A percentile compares a stretch with the other conserved stretches of the same genome.
Evolutionary conservation across 768 basidiomycete species (phyloP).

Genomic region (Coprinopsis strossmayeri): DNA sequence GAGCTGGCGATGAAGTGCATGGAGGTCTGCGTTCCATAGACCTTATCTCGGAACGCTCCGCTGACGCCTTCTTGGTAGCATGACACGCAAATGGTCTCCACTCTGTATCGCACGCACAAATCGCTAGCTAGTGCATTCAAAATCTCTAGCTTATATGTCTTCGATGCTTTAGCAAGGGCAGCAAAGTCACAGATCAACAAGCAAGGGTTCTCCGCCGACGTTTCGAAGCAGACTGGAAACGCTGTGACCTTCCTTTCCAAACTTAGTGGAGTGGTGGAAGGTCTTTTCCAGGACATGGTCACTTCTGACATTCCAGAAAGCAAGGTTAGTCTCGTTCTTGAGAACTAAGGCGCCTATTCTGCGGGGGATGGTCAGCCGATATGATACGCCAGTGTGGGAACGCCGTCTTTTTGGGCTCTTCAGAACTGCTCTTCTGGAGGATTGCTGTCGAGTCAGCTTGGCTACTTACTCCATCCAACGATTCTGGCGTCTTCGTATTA

Average conservation of each 20-base stretch:
- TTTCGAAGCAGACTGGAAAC: conserved; percentile 55
- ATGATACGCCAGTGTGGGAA: too few species aligned
- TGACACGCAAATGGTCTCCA: conserved; percentile 83
- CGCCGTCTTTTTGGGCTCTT: too few species aligned
- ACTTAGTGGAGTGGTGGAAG: conserved; percentile 85
- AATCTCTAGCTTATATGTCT: conserved; percentile 84
- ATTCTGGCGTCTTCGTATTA: conserved; percentile 15
- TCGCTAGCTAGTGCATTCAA: conserved; percentile 62
- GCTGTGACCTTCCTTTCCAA: conserved; percentile 82
- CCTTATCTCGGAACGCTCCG: not conserved
- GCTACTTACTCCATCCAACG: too few species aligned
- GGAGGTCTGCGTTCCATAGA: conserved; percentile 44
- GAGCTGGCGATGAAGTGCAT: conserved; percentile 73
- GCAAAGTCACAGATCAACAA: conserved; percentile 67
- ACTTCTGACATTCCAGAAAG: conserved; percentile 58
- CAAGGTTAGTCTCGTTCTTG: conserved; percentile 63
- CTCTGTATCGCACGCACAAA: conserved; percentile 86
- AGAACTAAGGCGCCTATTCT: too few species aligned
- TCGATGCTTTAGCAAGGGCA: conserved; percentile 88
- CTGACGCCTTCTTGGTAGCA: conserved; percentile 39
- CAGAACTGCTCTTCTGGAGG: too few species aligned
- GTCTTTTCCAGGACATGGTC: conserved; percentile 82
- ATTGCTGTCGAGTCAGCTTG: too few species aligned
- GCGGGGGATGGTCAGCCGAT: too few species aligned
- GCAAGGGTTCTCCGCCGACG: conserved; percentile 49